These are phyloP conservation scores for Talinum fruticosum DNA, from an alignment of 148 eudicot species.

Conservation along the genomic window DNA sequence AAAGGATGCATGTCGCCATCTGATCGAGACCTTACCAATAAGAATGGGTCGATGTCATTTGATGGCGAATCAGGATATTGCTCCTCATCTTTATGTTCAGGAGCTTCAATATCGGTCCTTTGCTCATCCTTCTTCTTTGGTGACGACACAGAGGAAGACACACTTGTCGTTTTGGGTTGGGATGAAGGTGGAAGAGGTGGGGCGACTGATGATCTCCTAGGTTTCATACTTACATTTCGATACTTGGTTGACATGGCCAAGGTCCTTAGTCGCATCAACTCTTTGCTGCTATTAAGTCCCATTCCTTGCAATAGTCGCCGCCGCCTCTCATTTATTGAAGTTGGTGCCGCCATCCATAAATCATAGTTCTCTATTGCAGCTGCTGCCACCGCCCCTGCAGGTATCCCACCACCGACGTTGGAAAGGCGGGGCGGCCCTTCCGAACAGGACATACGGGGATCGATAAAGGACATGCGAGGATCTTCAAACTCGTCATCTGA, in stretches of 20 bases:
- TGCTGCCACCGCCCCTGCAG: background rate
- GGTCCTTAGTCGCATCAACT: conserved; percentile 39
- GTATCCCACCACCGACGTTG: background rate
- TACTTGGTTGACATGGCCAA: conserved; percentile 36
- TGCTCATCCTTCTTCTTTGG: background rate
- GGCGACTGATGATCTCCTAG: background rate
- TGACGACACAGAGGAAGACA: background rate
- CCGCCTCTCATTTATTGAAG: conserved; percentile 68
- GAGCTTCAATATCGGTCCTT: background rate
- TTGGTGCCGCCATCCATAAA: conserved; percentile 80
- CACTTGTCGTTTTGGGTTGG: background rate
- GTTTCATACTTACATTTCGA: conserved; percentile 8
- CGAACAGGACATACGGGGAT: conserved; percentile 64
- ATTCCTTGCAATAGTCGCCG: conserved; percentile 65
- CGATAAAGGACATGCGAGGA: conserved; percentile 60
- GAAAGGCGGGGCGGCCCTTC: conserved; percentile 31
- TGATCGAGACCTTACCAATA: conserved; percentile 71
- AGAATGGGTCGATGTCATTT: conserved; percentile 5
- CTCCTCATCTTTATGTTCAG: background rate
- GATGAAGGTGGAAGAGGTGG: conserved; percentile 19
- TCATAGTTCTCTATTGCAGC: conserved; percentile 39
- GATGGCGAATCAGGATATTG: conserved; percentile 3
- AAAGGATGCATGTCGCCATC: conserved; percentile 63
- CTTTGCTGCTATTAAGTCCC: conserved; percentile 76
- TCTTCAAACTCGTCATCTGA: conserved; percentile 50